Conservation (phyloP, 305 asterid genomes). For the Andrographis paniculata region DNA sequence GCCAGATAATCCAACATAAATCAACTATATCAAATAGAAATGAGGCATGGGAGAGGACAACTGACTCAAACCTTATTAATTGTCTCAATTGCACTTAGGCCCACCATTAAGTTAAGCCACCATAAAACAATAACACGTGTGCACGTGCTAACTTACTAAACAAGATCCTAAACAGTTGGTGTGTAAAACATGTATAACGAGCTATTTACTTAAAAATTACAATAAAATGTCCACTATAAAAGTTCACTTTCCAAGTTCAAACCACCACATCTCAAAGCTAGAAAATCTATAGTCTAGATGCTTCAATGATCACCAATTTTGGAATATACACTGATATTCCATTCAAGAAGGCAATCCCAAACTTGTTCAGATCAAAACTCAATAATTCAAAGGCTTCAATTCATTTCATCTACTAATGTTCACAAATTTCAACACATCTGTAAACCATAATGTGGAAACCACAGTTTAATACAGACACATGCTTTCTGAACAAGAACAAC, state of each 20-base stretch:
- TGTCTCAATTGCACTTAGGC: too few species aligned
- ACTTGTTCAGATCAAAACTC: slow-evolving; percentile 4
- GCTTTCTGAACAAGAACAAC: too few species aligned
- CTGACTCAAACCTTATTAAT: too few species aligned
- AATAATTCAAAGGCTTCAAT: neutral
- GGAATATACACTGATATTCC: neutral
- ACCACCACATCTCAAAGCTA: slow-evolving; percentile 5
- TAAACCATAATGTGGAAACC: slow-evolving; percentile 3
- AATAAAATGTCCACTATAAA: slow-evolving; percentile 1
- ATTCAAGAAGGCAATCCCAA: neutral
- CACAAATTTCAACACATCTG: slow-evolving; percentile 6
- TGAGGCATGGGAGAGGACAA: too few species aligned
- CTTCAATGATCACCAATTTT: slow-evolving; percentile 2
- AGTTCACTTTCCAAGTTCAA: neutral
- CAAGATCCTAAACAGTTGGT: neutral
- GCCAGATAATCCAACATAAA: too few species aligned
- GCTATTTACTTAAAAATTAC: too few species aligned
- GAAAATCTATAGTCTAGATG: neutral
- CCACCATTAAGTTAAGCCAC: too few species aligned
- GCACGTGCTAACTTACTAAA: too few species aligned
- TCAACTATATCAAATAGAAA: too few species aligned
- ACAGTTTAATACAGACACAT: too few species aligned
- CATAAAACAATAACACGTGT: too few species aligned
- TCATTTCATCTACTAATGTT: slow-evolving; percentile 2
- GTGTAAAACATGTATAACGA: too few species aligned